phyloP scores from a whole-genome alignment of 805 yeast species.

The Yamadazyma phyllophila region DNA sequence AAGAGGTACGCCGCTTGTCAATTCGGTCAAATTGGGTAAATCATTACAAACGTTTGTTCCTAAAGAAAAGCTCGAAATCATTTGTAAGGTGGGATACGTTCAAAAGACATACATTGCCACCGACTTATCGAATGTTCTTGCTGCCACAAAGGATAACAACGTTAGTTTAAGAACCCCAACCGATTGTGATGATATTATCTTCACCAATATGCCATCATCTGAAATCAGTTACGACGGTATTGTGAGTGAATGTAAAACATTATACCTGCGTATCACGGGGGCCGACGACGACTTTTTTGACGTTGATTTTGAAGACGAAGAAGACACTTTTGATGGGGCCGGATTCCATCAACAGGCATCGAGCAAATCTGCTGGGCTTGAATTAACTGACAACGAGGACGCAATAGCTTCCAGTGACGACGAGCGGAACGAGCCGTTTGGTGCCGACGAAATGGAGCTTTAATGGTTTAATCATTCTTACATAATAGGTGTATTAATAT shows the following conservation, averaged over 20 bases:
- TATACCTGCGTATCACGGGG: slow-evolving; percentile 82
- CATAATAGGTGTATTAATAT: too few species aligned
- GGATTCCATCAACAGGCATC: slow-evolving; percentile 16
- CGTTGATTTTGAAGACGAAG: slow-evolving; percentile 95
- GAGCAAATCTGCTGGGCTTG: slow-evolving; percentile 1
- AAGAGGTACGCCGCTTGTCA: slow-evolving; percentile 61
- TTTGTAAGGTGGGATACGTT: slow-evolving; percentile 40
- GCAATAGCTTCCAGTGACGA: slow-evolving; percentile 42
- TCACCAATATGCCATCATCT: slow-evolving; percentile 66
- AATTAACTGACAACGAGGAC: slow-evolving; percentile 19
- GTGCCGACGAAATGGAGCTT: slow-evolving; percentile 44
- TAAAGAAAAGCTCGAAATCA: slow-evolving; percentile 55
- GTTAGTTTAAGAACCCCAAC: slow-evolving; percentile 24
- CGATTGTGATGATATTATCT: slow-evolving; percentile 44
- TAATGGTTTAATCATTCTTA: background rate
- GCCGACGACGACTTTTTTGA: slow-evolving; percentile 95
- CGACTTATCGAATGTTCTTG: slow-evolving; percentile 37
- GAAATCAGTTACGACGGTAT: slow-evolving; percentile 92
- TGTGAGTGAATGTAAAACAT: slow-evolving; percentile 71
- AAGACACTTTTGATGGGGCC: slow-evolving; percentile 41
- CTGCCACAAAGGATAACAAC: slow-evolving; percentile 27
- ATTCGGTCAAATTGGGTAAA: slow-evolving; percentile 83
- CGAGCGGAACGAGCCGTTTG: slow-evolving; percentile 42
- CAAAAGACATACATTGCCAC: slow-evolving; percentile 37
- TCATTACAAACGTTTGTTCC: slow-evolving; percentile 84